These are phyloP conservation scores for Knoxia roxburghii DNA, from an alignment of 257 asterid species.

Conservation along the genomic window DNA sequence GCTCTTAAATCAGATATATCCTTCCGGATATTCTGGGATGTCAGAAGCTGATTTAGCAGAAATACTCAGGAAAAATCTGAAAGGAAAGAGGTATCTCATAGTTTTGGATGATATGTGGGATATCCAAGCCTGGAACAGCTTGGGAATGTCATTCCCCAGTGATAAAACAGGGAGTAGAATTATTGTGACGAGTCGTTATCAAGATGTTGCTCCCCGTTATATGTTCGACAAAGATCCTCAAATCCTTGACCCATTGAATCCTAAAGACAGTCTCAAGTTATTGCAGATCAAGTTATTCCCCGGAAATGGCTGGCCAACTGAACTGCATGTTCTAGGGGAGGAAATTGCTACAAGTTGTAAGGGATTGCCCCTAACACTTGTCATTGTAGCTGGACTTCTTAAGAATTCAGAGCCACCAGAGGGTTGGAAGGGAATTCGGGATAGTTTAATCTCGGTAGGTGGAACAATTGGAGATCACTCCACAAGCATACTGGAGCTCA, in stretches of 20 bases:
- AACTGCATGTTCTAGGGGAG: not conserved
- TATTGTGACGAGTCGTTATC: not conserved
- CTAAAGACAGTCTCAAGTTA: not conserved
- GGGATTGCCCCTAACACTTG: constrained; percentile 3
- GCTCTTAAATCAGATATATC: not conserved
- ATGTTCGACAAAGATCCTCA: not conserved
- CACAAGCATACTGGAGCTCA: too few relatives aligned
- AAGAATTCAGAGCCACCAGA: too few relatives aligned
- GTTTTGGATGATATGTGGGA: not conserved
- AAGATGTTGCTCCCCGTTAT: not conserved
- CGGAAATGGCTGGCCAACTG: not conserved
- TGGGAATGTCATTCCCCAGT: not conserved
- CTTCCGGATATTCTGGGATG: not conserved
- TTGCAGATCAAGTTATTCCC: not conserved
- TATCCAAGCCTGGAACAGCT: not conserved
- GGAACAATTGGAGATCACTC: too few relatives aligned
- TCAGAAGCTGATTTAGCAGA: not conserved
- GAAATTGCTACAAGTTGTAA: not conserved
- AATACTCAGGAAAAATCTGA: not conserved
- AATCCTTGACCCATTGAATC: not conserved
- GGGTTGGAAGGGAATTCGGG: too few relatives aligned
- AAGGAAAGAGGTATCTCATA: too few relatives aligned
- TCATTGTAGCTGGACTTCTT: too few relatives aligned
- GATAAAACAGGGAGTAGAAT: not conserved
- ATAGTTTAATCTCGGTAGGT: too few relatives aligned